These are phyloP conservation scores for Chlorella sp. DNA, from an alignment of 139 green algal species.

Conservation along the genomic window DNA sequence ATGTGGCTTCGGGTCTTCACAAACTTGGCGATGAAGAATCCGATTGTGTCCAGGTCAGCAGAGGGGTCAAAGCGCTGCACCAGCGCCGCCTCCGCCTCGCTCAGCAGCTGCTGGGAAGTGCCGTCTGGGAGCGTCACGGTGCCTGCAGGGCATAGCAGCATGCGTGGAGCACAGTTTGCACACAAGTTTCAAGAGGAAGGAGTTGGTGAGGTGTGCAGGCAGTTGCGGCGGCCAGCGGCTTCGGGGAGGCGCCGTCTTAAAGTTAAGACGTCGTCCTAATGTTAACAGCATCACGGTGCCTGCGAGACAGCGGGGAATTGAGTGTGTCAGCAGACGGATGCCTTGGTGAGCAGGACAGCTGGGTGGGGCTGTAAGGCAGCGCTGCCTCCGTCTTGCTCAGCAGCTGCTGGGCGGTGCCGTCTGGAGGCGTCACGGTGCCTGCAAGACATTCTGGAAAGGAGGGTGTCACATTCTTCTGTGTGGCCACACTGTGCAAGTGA, in stretches of 20 bases:
- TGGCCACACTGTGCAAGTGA: too few relatives aligned
- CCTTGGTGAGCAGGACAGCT: too few relatives aligned
- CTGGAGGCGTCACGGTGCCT: constrained; percentile 2
- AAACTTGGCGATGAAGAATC: constrained; percentile 93
- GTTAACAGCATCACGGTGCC: constrained; percentile 18
- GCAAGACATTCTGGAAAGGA: background rate
- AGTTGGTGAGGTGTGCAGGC: too few relatives aligned
- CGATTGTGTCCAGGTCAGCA: constrained; percentile 77
- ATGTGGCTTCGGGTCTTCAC: too few relatives aligned
- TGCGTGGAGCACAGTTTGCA: background rate
- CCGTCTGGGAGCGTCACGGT: constrained; percentile 26
- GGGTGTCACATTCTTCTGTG: too few relatives aligned
- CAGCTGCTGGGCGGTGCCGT: constrained; percentile 50
- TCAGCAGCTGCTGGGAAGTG: constrained; percentile 63
- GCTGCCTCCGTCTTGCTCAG: constrained; percentile 66
- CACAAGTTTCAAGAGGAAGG: too few relatives aligned
- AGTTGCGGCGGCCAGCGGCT: too few relatives aligned
- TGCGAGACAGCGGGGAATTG: background rate
- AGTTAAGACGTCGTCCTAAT: too few relatives aligned
- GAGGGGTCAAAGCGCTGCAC: constrained; percentile 90
- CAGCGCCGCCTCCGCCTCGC: constrained; percentile 63
- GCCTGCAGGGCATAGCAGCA: background rate
- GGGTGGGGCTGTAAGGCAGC: too few relatives aligned
- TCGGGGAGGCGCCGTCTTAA: too few relatives aligned
- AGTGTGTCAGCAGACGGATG: background rate